Base-by-base conservation (phyloP, 768 basidiomycete species). In the Paxillus ammoniavirescens region DNA sequence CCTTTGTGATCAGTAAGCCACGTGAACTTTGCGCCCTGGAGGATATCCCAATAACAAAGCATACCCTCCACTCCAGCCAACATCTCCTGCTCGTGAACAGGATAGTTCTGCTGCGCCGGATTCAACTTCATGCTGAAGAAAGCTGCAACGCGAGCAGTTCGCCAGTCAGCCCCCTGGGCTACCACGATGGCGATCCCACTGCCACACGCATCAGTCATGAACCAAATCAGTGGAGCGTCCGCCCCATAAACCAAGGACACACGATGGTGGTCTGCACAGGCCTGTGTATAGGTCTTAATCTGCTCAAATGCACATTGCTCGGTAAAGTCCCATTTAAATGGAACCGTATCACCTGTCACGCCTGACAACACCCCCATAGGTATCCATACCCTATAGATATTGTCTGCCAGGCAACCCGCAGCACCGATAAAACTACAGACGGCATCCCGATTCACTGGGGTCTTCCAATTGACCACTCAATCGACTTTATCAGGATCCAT, bases 401-500 rank as follows among this genome's bases (percentile, higher is more conserved):
- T 37, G 26, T 49, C 48, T 13, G 23, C 35, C 2, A 42, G 42
- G 9, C 9, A 42, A 2, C 42, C 42, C 7, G 23, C 42, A 9
- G 18, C 17, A 1, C 48, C 48, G 5, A 49, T 40, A 37, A 49
- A 49, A 7, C 48, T n/a, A 14, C 37, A 4, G 4, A 26, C 21
- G 10, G n/a, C 14, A 14, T 21, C 38, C 3, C 37, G 36, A 26
- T 49, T 47, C 8, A 21, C 35, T 5, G 45, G 45, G 4, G 35
- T 33, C 15, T 47, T 47, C 45, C 45, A 47, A 37, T 49, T 72
- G 1, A 64, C 7, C 0, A 78, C 61, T 0, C 57, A 54, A 38
- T 77, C 72, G 0, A 80, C 74, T 48, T 78, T 80, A 37, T 73
- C 57, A 0, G 73, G 73, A 45, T 78, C 75, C 73, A 78, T 77